phyloP scores from a whole-genome alignment of 768 basidiomycete genomes.

The Psilocybe sp. region DNA sequence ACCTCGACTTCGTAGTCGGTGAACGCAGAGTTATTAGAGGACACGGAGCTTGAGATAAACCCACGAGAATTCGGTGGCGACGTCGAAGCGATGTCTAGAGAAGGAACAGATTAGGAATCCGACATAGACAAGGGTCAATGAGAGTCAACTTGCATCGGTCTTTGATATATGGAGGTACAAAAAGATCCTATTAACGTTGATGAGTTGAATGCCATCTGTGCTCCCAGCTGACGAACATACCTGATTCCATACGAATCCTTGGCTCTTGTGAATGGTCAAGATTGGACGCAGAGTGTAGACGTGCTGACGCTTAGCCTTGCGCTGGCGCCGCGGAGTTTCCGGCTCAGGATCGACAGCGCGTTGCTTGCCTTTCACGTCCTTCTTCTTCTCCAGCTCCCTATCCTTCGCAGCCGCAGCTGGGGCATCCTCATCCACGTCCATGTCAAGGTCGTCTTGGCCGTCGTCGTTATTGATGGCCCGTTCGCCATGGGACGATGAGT shows the following conservation, averaged over 20 bases:
- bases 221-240: conserved; percentile 35
- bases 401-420: conserved; percentile 30
- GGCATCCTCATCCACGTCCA: conserved; percentile 56
- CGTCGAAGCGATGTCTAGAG: conserved; percentile 74
- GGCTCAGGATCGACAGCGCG: conserved; percentile 69
- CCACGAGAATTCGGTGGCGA: conserved; percentile 71
- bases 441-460: conserved; percentile 35
- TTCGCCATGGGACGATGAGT: conserved; percentile 16
- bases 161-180: conserved; percentile 87
- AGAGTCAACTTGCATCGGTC: conserved; percentile 70
- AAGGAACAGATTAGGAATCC: conserved; percentile 3
- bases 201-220: conserved; percentile 2
- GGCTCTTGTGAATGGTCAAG: conserved; percentile 81
- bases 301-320: conserved; percentile 50
- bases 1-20: conserved; percentile 84
- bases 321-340: conserved; percentile 43
- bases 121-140: conserved; percentile 11
- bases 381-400: conserved; percentile 36
- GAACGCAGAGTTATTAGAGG: conserved; percentile 63
- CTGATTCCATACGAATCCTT: conserved; percentile 92
- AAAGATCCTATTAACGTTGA: conserved; percentile 58
- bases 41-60: conserved; percentile 65
- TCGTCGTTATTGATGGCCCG: conserved; percentile 15
- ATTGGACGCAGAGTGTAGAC: conserved; percentile 74
- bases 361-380: conserved; percentile 79